These are phyloP conservation scores for Cryptococcus sp. DNA, from an alignment of 1,284 basidiomycete species.

Conservation along the genomic window DNA sequence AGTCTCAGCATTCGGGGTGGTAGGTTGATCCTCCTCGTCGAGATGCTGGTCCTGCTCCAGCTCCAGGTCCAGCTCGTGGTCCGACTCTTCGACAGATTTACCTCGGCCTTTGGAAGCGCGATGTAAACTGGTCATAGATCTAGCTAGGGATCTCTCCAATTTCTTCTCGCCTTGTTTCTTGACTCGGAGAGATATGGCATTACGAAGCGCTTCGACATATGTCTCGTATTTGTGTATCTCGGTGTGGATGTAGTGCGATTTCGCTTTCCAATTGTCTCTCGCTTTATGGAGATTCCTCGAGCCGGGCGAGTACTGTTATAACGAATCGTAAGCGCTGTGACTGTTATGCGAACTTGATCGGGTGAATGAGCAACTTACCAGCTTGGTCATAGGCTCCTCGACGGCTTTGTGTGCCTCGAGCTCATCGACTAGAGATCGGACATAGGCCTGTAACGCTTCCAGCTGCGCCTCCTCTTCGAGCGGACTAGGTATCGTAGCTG, in stretches of 20 bases:
- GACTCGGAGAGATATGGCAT: constrained; percentile 74
- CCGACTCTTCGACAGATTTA: not conserved
- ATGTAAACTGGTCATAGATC: constrained; percentile 21
- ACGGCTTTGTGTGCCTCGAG: constrained; percentile 80
- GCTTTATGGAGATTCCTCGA: constrained; percentile 76
- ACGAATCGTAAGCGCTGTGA: not conserved
- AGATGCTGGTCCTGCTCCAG: constrained; percentile 1
- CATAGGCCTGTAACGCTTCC: constrained; percentile 79
- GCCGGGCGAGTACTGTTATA: constrained; percentile 71
- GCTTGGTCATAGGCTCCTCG: constrained; percentile 74
- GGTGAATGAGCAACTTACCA: constrained; percentile 61
- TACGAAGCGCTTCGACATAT: constrained; percentile 85
- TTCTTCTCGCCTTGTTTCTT: constrained; percentile 85
- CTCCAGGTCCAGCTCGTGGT: not conserved
- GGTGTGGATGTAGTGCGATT: constrained; percentile 79
- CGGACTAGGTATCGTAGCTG: constrained; percentile 77
- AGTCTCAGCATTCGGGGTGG: constrained; percentile 1
- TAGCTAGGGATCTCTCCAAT: constrained; percentile 59
- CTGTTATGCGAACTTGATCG: not conserved
- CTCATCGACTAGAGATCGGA: constrained; percentile 72
- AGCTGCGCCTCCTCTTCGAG: constrained; percentile 90
- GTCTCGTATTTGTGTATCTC: constrained; percentile 95
- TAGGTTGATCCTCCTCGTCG: constrained; percentile 7
- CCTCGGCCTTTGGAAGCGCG: not conserved
- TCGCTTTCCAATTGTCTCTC: constrained; percentile 86